Conservation (phyloP, 1,284 basidiomycete genomes). For the Ceratobasidium sp. region DNA sequence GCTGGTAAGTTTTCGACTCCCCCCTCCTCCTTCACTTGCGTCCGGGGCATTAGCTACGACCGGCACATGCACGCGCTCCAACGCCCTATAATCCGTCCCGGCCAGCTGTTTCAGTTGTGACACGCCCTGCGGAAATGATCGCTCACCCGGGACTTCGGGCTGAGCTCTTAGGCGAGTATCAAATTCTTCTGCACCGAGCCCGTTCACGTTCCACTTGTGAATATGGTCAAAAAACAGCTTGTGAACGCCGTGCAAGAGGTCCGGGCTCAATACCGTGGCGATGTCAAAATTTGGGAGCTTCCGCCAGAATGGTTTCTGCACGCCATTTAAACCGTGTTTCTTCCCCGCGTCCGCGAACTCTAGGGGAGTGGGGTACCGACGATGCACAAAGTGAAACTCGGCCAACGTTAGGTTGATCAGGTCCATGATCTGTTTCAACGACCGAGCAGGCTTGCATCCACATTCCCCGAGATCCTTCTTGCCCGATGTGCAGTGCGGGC, state of each 20-base stretch:
- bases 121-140: not conserved
- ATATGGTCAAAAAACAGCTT: constrained; percentile 15
- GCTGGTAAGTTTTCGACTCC: not conserved
- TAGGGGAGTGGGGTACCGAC: not conserved
- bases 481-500: not conserved
- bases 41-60: not conserved
- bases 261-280: not conserved
- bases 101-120: not conserved
- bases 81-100: not conserved
- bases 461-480: not conserved
- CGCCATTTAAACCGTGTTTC: not conserved
- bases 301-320: constrained; percentile 11
- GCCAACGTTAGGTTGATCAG: not conserved
- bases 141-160: not conserved
- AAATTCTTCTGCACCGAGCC: not conserved
- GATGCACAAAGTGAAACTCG: not conserved
- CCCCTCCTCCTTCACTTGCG: not conserved
- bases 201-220: not conserved
- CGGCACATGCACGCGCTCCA: not conserved
- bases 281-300: not conserved
- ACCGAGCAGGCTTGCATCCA: not conserved
- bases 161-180: not conserved
- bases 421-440: not conserved
- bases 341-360: not conserved
- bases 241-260: constrained; percentile 11